These are phyloP conservation scores for Aspergillaceae sp. DNA, from an alignment of 2,329 filamentous ascomycete genomes.

Conservation along the genomic window DNA sequence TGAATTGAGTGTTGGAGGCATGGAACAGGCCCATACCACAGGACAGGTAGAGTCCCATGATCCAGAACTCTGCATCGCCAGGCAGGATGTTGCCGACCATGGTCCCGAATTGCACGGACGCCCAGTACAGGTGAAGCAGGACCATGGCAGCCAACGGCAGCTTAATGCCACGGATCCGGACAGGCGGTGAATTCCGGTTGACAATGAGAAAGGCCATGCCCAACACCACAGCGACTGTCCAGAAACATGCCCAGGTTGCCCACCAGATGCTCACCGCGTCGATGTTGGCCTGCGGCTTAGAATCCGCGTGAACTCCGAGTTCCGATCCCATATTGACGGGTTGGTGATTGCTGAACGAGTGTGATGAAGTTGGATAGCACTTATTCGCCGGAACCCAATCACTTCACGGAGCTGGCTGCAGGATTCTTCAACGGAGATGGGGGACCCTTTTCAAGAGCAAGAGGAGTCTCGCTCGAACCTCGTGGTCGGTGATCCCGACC, in stretches of 20 bases:
- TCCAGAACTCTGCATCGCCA: slow-evolving; percentile 53
- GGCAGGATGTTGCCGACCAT: slow-evolving; percentile 34
- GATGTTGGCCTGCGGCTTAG: slow-evolving; percentile 14
- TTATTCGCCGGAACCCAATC: too few relatives aligned
- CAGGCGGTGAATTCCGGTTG: slow-evolving; percentile 25
- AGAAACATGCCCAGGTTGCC: slow-evolving; percentile 19
- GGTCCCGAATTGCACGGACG: slow-evolving; percentile 26
- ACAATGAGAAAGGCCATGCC: slow-evolving; percentile 26
- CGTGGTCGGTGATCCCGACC: too few relatives aligned
- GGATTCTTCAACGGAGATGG: too few relatives aligned
- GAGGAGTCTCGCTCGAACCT: too few relatives aligned
- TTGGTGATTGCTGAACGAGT: not conserved
- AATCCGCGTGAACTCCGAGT: slow-evolving; percentile 18
- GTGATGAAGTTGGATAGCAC: not conserved
- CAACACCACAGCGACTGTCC: slow-evolving; percentile 23
- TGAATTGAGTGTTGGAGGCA: slow-evolving; percentile 53
- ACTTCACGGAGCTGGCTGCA: too few relatives aligned
- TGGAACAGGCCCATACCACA: slow-evolving; percentile 59
- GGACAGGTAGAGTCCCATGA: slow-evolving; percentile 53
- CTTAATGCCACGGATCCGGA: slow-evolving; percentile 32
- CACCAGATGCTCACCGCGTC: slow-evolving; percentile 21
- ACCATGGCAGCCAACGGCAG: slow-evolving; percentile 29
- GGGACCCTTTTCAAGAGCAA: too few relatives aligned
- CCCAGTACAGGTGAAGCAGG: slow-evolving; percentile 32
- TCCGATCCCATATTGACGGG: slow-evolving; percentile 21